Evolutionary conservation across 768 basidiomycete species (phyloP).

Genomic region (Hericium erinaceus): DNA sequence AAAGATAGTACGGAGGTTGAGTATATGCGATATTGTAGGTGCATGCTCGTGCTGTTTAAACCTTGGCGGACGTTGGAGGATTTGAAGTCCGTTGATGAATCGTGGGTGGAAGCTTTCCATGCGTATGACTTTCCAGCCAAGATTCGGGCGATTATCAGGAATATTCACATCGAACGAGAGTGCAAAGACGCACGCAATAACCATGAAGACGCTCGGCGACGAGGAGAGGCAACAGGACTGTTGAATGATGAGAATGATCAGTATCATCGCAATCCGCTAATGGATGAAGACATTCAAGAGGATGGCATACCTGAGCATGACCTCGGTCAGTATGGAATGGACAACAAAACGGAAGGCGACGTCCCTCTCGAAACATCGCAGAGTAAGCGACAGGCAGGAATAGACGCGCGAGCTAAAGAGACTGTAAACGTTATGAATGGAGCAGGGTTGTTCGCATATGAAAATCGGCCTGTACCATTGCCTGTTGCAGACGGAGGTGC

Average conservation of each 20-base stretch:
- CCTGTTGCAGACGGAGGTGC: too few relatives aligned
- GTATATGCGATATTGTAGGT: not conserved
- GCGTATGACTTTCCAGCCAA: not conserved
- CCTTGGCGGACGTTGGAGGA: not conserved
- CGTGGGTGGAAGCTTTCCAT: not conserved
- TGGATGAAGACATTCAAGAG: not conserved
- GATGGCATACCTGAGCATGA: too few relatives aligned
- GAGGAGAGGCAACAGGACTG: not conserved
- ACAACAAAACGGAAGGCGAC: too few relatives aligned
- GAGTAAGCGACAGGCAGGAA: too few relatives aligned
- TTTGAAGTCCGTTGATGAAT: not conserved
- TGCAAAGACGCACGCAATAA: not conserved
- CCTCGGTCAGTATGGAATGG: too few relatives aligned
- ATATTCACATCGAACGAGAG: not conserved
- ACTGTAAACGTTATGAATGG: too few relatives aligned
- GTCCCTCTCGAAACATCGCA: too few relatives aligned
- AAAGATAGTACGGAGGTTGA: not conserved
- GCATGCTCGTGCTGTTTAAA: not conserved
- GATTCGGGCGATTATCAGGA: not conserved
- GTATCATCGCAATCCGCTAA: too few relatives aligned
- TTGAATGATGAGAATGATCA: not conserved
- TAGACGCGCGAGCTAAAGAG: too few relatives aligned
- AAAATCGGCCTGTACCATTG: too few relatives aligned
- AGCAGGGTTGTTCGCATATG: too few relatives aligned
- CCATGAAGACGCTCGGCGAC: not conserved